Percentiles rank a stretch among this genome's conserved stretches.
Conservation (phyloP, 805 yeast genomes). For the Myxozyma neotropica region DNA sequence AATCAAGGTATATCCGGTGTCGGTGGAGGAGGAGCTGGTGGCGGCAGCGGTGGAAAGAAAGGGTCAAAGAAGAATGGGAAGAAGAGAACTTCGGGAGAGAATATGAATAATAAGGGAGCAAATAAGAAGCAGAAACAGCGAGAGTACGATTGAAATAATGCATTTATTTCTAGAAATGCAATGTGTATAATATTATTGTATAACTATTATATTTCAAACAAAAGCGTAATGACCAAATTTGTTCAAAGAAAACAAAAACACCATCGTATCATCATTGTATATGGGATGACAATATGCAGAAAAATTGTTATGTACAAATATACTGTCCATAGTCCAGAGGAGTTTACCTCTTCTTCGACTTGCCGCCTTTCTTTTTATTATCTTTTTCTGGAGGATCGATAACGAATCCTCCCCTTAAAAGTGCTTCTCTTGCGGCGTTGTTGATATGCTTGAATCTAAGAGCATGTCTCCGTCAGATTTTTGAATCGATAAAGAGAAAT, state of each 20-base stretch:
- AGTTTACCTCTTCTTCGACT: conserved; percentile 8
- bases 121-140: conserved; percentile 17
- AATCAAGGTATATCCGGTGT: conserved; percentile 20
- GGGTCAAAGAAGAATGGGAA: background rate
- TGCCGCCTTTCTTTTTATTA: conserved; percentile 39
- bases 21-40: conserved; percentile 11
- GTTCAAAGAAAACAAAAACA: background rate
- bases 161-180: background rate
- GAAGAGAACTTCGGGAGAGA: background rate
- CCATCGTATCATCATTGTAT: too few relatives aligned
- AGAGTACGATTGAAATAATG: background rate
- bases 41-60: background rate
- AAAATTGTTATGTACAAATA: background rate
- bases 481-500: background rate
- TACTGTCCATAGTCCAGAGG: background rate
- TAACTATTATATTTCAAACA: background rate
- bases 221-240: background rate
- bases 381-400: conserved; percentile 37
- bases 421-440: conserved; percentile 81
- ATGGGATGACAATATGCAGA: background rate
- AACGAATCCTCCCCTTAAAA: conserved; percentile 60
- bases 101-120: background rate
- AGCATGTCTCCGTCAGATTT: background rate
- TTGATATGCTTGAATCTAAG: conserved; percentile 86
- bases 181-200: conserved; percentile 1